Percentiles rank a stretch among this genome's conserved stretches.
phyloP scores from a whole-genome alignment of 129 eudicot genomes.

The Tanacetum coccineum region DNA sequence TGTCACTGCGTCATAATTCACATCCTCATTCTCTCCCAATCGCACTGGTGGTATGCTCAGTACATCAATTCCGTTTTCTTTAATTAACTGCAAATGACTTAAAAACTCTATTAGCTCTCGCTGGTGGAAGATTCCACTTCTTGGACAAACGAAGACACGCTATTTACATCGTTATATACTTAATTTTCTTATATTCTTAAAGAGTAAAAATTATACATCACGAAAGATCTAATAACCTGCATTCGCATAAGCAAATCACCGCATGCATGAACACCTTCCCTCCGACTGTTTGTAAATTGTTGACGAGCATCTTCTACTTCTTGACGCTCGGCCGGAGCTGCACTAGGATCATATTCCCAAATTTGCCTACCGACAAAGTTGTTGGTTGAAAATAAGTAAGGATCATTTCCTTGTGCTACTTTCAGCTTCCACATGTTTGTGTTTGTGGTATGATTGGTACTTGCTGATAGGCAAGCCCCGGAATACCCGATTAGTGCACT shows the following conservation, averaged over 20 bases:
- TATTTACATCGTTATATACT: too few relatives aligned
- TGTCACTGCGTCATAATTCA: constrained; percentile 40
- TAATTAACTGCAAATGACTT: constrained; percentile 31
- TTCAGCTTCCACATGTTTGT: constrained; percentile 65
- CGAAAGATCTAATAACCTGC: constrained; percentile 39
- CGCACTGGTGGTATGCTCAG: constrained; percentile 35
- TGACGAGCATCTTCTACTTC: constrained; percentile 54
- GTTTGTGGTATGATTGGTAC: neutral
- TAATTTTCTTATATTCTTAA: too few relatives aligned
- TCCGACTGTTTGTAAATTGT: constrained; percentile 26
- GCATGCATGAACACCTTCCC: constrained; percentile 51
- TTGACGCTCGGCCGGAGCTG: constrained; percentile 41
- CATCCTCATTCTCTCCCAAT: constrained; percentile 36
- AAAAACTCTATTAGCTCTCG: too few relatives aligned
- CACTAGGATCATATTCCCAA: constrained; percentile 70
- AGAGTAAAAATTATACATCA: neutral
- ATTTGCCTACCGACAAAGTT: constrained; percentile 65
- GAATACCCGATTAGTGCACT: too few relatives aligned
- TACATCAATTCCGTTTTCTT: constrained; percentile 48
- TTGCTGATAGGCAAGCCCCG: too few relatives aligned
- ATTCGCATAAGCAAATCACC: constrained; percentile 65
- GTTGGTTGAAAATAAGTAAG: constrained; percentile 64
- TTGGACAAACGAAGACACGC: too few relatives aligned
- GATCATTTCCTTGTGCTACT: constrained; percentile 66
- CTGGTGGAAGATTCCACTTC: too few relatives aligned